Base-by-base conservation (phyloP, 768 basidiomycete species). In the Amylocystis lapponica region DNA sequence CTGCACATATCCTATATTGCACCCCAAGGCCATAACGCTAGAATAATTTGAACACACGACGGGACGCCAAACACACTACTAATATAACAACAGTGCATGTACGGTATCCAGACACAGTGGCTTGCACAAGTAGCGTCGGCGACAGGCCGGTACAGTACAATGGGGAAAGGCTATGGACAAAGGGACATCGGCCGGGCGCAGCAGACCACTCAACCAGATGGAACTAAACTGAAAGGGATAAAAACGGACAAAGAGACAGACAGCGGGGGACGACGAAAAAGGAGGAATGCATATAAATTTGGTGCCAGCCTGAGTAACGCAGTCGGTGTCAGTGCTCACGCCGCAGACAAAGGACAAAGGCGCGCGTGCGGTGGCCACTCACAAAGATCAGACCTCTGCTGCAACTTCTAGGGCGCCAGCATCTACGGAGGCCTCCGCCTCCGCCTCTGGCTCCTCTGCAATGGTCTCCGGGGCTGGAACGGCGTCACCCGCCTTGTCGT, bases 361-460 rank as follows among this genome's bases (percentile, higher is more conserved):
- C 32, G 14, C 19, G 32, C 7, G n/a, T n/a, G n/a, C n/a, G n/a
- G n/a, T n/a, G 34, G 23, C 11, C 12, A 22, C 43, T 10, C n/a
- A 45, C 42, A 13, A 17, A 12, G 34, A 44, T 54, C 42, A 54
- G 23, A 46, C 51, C 37, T 48, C 36, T 10, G 43, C 36, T 17
- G 42, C 40, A 6, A 43, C 26, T 19, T 50, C 31, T 8, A 41
- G 35, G n/a, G 47, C 45, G 21, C 29, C 49, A 17, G 43, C 52
- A 47, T 57, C 61, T 38, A 58, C 63, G 12, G 51, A 59, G 12
- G 58, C 60, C 50, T 61, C 59, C 33, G 44, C 54, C 42, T 52
- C 55, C 1, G 49, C 63, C 47, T 64, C 65, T 2, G 72, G 71
- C 39, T 80, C 78, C 53, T 81, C 79, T 22, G 65, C 70, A 47